phyloP scores from a whole-genome alignment of 768 basidiomycete species.

The Tricholoma flavovirens region DNA sequence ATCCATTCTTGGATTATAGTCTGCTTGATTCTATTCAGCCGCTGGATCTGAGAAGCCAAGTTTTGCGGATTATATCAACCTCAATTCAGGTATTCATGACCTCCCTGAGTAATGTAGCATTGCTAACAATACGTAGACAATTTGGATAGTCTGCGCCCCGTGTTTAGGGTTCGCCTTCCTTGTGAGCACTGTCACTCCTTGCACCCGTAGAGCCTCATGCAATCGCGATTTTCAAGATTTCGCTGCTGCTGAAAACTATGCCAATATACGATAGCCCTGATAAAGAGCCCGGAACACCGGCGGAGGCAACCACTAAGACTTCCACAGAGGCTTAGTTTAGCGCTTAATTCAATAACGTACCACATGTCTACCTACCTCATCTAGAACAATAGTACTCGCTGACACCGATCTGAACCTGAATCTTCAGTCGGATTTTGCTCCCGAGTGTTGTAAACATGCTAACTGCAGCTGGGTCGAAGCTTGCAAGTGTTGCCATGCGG shows the following conservation, averaged over 20 bases:
- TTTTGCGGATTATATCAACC: constrained; percentile 48
- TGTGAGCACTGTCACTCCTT: constrained; percentile 29
- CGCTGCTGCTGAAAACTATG: constrained; percentile 33
- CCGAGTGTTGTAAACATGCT: not conserved
- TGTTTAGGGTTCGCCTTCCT: constrained; percentile 60
- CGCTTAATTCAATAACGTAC: not conserved
- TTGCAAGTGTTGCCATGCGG: not conserved
- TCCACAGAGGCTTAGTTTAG: constrained; percentile 8
- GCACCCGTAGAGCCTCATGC: not conserved
- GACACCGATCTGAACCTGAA: not conserved
- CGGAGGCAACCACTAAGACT: not conserved
- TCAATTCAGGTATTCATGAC: constrained; percentile 52
- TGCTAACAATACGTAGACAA: constrained; percentile 36
- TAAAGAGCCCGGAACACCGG: constrained; percentile 3
- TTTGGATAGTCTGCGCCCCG: constrained; percentile 72
- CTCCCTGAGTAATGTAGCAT: not conserved
- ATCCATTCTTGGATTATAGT: constrained; percentile 51
- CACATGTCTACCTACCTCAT: not conserved
- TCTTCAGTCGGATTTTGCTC: not conserved
- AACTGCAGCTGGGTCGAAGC: not conserved
- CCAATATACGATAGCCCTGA: constrained; percentile 24
- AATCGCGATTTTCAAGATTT: constrained; percentile 27
- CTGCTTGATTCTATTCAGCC: constrained; percentile 43
- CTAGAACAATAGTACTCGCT: not conserved
- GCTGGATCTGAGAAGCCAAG: constrained; percentile 35